phyloP scores from a whole-genome alignment of 345 rosid genomes.

The Anastatica hierochuntica region DNA sequence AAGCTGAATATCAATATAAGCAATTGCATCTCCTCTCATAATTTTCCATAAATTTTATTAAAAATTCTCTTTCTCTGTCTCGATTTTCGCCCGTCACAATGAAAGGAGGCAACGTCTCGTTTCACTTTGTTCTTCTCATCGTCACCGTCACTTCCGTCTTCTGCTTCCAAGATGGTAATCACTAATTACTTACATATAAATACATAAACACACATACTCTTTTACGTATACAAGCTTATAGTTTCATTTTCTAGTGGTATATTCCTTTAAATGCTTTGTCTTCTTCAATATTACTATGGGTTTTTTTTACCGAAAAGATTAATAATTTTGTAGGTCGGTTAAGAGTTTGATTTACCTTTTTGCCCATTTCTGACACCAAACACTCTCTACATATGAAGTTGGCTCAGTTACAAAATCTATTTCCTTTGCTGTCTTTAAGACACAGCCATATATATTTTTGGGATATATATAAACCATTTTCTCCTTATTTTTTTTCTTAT shows the following conservation, averaged over 20 bases:
- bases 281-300: neutral
- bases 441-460: neutral
- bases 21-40: neutral
- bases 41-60: neutral
- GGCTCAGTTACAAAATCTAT: neutral
- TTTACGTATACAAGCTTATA: neutral
- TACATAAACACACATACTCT: neutral
- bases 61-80: neutral
- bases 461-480: too few relatives aligned
- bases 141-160: constrained; percentile 21
- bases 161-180: constrained; percentile 24
- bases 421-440: neutral
- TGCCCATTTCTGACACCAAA: constrained; percentile 9
- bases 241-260: too few relatives aligned
- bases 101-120: constrained; percentile 16
- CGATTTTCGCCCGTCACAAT: neutral
- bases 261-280: too few relatives aligned
- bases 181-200: neutral
- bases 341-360: neutral
- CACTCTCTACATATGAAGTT: neutral
- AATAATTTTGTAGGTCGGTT: constrained; percentile 8
- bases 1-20: constrained; percentile 14
- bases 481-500: too few relatives aligned
- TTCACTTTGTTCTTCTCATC: constrained; percentile 17
- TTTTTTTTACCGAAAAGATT: neutral